Evolutionary conservation across 2,329 filamentous ascomycete genomes (phyloP), one percentile per base, ranked within the genome.

Genomic region (Alternaria gansuensis): DNA sequence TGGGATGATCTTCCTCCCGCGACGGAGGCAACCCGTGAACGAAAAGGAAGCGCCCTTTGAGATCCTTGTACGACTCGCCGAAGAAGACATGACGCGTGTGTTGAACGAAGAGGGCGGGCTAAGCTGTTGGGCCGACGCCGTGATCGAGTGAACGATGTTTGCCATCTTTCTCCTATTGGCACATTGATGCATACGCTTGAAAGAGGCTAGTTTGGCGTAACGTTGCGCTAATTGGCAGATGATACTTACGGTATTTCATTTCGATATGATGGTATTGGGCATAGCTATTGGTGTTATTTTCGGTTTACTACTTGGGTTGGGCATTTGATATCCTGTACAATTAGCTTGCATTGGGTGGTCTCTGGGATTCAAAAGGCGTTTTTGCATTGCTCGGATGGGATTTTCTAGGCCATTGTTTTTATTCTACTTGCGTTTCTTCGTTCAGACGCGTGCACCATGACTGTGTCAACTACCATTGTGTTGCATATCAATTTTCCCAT

Each of bases 241-340:
- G 59, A 61, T 37, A 50, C 36, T 61, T 49, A 49, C 50, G 26
- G 39, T 51, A 40, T 54, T 40, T 39, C 34, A 36, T 49, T 56
- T 36, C 49, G 48, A 55, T 24, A 36, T 24, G 13, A 61, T 58
- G 51, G 62, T 62, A 63, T 66, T 46, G 54, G 54, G 63, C 50
- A 66, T 66, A 46, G 45, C 58, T 59, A 59, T 52, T 43, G 66
- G 63, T 60, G 66, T 68, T 63, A 57, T 43, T 51, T 62, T 62
- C 21, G 56, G 44, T 50, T 57, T 39, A 59, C 21, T 55, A 40
- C 44, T 63, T 66, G 60, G 67, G 66, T 65, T 66, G 63, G 69
- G 60, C 62, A 69, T 71, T 59, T 70, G 66, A 75, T 75, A 75
- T 74, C 73, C 71, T 75, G 73, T 75, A 75, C 69, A 65, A 75